Base-by-base conservation (phyloP, 495 filamentous ascomycete species). In the Lasiosphaeria ovina region DNA sequence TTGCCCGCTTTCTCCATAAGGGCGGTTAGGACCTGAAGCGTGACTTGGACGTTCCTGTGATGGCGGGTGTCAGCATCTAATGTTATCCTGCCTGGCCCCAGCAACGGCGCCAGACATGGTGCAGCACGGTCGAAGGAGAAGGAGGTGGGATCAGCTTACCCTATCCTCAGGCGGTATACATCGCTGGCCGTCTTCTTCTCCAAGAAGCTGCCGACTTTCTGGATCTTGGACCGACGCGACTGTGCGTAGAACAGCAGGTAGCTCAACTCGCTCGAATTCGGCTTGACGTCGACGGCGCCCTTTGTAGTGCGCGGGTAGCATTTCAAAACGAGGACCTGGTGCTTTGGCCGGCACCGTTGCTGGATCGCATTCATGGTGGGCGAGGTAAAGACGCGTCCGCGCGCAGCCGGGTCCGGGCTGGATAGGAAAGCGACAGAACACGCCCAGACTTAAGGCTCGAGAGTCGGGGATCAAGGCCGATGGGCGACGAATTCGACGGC, bases 161-260 rank as follows among this genome's bases (percentile, higher is more conserved):
- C 91, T 68, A 91, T 85, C 64, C 88, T 85, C 61, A 83, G 82
- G 63, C 87, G 85, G 77, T 85, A 91, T 58, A 96, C 91, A 80
- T 97, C 93, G 63, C 84, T 87, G 45, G 88, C 88, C 55, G 91
- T 91, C 76, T 90, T 89, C 79, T 91, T 93, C 75, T 96, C 92
- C 66, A 97, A 77, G 69, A 95, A 97, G 67, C 84, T 84, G 70
- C 90, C 90, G 52, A 97, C 91, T 72, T 97, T 97, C 69, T 92
- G 91, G 57, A 97, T 83, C 83, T 96, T 97, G 74, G 89, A 92
- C 59, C 90, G 84, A 55, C 93, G 89, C 64, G 92, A 94, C 71
- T 91, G 93, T 47, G 89, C 90, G 81, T 97, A 96, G 81, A 93
- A 97, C 34, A 97, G 85, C 54, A 97, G 83, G 71, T 97, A 97